These are phyloP conservation scores for Mycena haematopus DNA, from an alignment of 768 basidiomycete species.

Conservation along the genomic window DNA sequence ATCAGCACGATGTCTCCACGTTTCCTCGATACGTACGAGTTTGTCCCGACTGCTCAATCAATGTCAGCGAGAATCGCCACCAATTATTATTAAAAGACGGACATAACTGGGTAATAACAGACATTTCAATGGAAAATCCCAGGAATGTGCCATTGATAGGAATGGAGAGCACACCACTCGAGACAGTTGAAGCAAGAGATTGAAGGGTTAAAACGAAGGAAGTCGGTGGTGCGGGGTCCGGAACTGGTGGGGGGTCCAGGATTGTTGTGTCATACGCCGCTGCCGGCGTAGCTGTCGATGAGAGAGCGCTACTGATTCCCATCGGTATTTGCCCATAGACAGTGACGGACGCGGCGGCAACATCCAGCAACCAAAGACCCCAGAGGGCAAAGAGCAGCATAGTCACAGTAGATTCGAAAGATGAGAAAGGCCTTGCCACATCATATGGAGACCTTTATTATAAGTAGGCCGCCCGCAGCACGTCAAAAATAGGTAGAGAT, in stretches of 20 bases:
- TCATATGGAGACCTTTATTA: not conserved
- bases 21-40: slow-evolving; percentile 22
- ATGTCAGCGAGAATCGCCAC: not conserved
- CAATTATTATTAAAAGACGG: slow-evolving; percentile 20
- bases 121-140: slow-evolving; percentile 53
- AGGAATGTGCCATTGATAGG: slow-evolving; percentile 47
- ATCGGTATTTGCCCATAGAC: slow-evolving; percentile 37
- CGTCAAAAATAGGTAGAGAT: slow-evolving; percentile 16
- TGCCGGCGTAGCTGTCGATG: slow-evolving; percentile 34
- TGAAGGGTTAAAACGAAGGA: slow-evolving; percentile 35
- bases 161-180: slow-evolving; percentile 35
- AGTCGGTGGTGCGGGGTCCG: slow-evolving; percentile 31
- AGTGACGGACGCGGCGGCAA: slow-evolving; percentile 33
- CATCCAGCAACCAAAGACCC: slow-evolving; percentile 14
- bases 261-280: slow-evolving; percentile 39
- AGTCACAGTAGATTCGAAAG: not conserved
- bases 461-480: slow-evolving; percentile 17
- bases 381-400: slow-evolving; percentile 17
- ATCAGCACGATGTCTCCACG: not conserved
- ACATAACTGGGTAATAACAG: slow-evolving; percentile 48
- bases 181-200: slow-evolving; percentile 20
- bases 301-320: slow-evolving; percentile 31
- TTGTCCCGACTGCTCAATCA: slow-evolving; percentile 24
- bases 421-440: not conserved
- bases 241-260: slow-evolving; percentile 36